These are phyloP conservation scores for Crithidia fasciculata DNA, from an alignment of 208 protist species.

Conservation along the genomic window DNA sequence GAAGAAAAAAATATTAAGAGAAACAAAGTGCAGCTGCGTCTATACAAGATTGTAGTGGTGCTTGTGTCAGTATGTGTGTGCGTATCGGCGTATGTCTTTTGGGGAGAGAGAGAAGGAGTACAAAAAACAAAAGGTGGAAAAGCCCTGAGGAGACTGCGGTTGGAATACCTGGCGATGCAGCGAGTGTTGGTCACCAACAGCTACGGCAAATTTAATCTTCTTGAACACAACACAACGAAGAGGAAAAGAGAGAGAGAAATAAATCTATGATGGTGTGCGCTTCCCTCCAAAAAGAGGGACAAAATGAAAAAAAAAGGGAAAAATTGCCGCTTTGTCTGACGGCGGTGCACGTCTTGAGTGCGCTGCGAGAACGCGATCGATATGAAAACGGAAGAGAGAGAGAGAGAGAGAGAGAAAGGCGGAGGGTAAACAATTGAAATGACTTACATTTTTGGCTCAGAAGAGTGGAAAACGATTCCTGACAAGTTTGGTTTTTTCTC, in stretches of 20 bases:
- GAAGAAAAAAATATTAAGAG: conserved; percentile 1
- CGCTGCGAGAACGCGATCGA: neutral
- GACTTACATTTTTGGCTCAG: no score
- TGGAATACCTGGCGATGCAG: no score
- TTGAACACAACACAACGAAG: neutral
- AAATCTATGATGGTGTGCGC: conserved; percentile 5
- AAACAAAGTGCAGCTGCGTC: neutral
- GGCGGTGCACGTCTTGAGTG: neutral
- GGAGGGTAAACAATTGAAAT: neutral
- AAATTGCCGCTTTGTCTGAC: neutral
- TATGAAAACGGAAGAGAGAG: conserved; percentile 19
- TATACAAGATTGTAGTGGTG: neutral
- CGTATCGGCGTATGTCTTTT: no score
- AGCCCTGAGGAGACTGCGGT: no score
- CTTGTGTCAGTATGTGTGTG: conserved; percentile 6
- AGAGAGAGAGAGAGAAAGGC: neutral
- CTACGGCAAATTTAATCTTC: no score
- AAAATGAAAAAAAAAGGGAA: conserved; percentile 11
- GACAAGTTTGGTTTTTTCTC: no score
- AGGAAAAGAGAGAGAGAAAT: neutral
- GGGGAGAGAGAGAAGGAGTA: no score
- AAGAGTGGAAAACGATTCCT: no score
- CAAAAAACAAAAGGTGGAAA: no score
- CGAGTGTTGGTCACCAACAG: no score
- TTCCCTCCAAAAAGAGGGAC: conserved; percentile 1